Evolutionary conservation across 805 yeast species (phyloP).

Genomic region (Pichia gijzeniarum): DNA sequence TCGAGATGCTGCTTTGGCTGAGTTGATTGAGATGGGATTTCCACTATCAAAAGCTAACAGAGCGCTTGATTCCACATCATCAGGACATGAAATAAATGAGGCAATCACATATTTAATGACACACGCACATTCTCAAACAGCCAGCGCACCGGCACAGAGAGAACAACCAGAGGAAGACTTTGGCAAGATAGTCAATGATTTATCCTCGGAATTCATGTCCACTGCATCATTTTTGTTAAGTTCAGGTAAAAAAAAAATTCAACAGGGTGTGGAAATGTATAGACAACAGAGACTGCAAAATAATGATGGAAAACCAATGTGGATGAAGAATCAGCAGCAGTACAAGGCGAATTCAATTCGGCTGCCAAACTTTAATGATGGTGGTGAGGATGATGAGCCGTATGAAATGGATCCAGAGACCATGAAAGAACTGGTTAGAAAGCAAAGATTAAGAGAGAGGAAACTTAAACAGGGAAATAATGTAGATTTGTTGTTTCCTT

Average conservation of each 20-base stretch:
- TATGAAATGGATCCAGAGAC: slow-evolving; percentile 28
- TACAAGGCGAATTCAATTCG: slow-evolving; percentile 37
- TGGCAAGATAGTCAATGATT: slow-evolving; percentile 39
- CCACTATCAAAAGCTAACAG: slow-evolving; percentile 49
- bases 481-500: background rate
- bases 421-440: slow-evolving; percentile 26
- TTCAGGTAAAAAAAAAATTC: slow-evolving; percentile 53
- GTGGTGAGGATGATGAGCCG: slow-evolving; percentile 36
- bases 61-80: slow-evolving; percentile 47
- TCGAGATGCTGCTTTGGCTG: slow-evolving; percentile 53
- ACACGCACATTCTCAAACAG: slow-evolving; percentile 38
- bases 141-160: background rate
- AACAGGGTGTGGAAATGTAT: slow-evolving; percentile 56
- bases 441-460: slow-evolving; percentile 16
- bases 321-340: slow-evolving; percentile 61
- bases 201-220: slow-evolving; percentile 49
- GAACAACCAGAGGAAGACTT: slow-evolving; percentile 27
- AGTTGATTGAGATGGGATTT: slow-evolving; percentile 76
- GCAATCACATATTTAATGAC: slow-evolving; percentile 66
- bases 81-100: slow-evolving; percentile 52
- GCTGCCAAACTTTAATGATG: slow-evolving; percentile 35
- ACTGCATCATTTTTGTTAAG: slow-evolving; percentile 55
- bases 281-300: slow-evolving; percentile 31
- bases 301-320: slow-evolving; percentile 47
- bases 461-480: background rate